These are phyloP conservation scores for Urochloa ruziziensis DNA, from an alignment of 176 grass and related monocot genomes.

Conservation along the genomic window DNA sequence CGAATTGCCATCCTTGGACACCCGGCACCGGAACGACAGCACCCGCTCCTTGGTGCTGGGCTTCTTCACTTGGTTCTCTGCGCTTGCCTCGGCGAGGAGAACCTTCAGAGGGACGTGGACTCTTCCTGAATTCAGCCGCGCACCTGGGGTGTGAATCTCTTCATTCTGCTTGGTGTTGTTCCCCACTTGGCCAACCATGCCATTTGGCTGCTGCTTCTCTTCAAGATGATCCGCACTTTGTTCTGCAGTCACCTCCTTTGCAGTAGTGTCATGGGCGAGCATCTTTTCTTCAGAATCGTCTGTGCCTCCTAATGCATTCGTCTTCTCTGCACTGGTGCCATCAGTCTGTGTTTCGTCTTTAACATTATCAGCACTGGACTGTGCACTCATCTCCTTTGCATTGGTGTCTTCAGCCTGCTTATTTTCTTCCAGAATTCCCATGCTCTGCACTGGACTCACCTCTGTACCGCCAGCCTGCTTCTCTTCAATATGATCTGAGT, in stretches of 20 bases:
- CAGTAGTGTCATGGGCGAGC: neutral
- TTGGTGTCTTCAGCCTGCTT: slow-evolving; percentile 1
- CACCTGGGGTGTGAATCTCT: slow-evolving; percentile 13
- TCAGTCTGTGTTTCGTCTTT: neutral
- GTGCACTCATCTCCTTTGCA: neutral
- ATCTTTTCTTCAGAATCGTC: slow-evolving; percentile 19
- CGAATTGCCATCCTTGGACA: slow-evolving; percentile 8
- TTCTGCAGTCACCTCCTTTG: neutral
- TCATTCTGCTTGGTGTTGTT: slow-evolving; percentile 21
- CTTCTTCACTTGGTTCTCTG: slow-evolving; percentile 51
- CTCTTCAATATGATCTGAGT: neutral
- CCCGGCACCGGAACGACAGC: slow-evolving; percentile 21
- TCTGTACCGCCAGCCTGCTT: slow-evolving; percentile 1
- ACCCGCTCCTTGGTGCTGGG: slow-evolving; percentile 37
- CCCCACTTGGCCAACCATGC: slow-evolving; percentile 13
- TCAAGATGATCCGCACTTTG: neutral
- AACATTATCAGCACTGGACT: neutral
- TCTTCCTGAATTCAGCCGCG: slow-evolving; percentile 37
- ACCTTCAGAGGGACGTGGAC: slow-evolving; percentile 51
- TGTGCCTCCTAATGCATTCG: neutral
- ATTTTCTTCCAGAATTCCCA: slow-evolving; percentile 18
- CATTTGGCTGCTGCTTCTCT: slow-evolving; percentile 9
- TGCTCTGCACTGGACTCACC: neutral
- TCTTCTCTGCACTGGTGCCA: neutral
- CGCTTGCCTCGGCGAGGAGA: slow-evolving; percentile 52